Evolutionary conservation across 495 filamentous ascomycete species (phyloP).

Genomic region (Cercophora newfieldiana): DNA sequence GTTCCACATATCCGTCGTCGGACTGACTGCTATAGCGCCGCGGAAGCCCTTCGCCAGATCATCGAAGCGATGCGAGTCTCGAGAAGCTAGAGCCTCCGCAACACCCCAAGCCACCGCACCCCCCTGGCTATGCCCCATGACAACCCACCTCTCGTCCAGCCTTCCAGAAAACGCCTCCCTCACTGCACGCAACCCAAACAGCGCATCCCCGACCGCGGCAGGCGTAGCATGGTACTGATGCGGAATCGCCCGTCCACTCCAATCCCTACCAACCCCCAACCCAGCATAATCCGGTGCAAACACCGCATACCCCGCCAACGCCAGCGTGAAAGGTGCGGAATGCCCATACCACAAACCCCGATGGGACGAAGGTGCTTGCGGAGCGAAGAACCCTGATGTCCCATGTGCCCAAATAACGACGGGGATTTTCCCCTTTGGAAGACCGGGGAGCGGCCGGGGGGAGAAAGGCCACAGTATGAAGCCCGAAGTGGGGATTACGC

Average conservation of each 20-base stretch:
- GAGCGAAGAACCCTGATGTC: slow-evolving; percentile 45
- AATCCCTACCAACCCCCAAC: slow-evolving; percentile 45
- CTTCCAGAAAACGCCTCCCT: slow-evolving; percentile 39
- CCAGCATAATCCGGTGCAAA: slow-evolving; percentile 60
- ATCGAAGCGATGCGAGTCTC: background rate
- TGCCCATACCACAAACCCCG: slow-evolving; percentile 45
- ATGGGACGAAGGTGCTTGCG: slow-evolving; percentile 46
- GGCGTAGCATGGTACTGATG: slow-evolving; percentile 45
- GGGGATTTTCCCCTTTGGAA: slow-evolving; percentile 30
- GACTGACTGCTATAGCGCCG: slow-evolving; percentile 43
- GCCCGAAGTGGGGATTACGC: slow-evolving; percentile 49
- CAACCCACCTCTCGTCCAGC: slow-evolving; percentile 42
- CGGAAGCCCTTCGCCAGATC: slow-evolving; percentile 40
- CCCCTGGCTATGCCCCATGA: slow-evolving; percentile 52
- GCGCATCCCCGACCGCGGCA: slow-evolving; percentile 44
- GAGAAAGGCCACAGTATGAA: slow-evolving; percentile 55
- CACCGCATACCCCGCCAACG: slow-evolving; percentile 52
- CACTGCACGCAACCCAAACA: slow-evolving; percentile 47
- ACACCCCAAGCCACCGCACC: slow-evolving; percentile 48
- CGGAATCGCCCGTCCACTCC: slow-evolving; percentile 36
- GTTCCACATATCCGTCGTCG: slow-evolving; percentile 34
- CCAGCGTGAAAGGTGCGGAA: slow-evolving; percentile 39
- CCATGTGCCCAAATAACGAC: slow-evolving; percentile 57
- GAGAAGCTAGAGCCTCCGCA: slow-evolving; percentile 39
- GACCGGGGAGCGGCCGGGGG: slow-evolving; percentile 15